Evolutionary conservation across 768 basidiomycete genomes (phyloP), one percentile per base, ranked within the genome.

Genomic region (Chalciporus pseudorubinellus): DNA sequence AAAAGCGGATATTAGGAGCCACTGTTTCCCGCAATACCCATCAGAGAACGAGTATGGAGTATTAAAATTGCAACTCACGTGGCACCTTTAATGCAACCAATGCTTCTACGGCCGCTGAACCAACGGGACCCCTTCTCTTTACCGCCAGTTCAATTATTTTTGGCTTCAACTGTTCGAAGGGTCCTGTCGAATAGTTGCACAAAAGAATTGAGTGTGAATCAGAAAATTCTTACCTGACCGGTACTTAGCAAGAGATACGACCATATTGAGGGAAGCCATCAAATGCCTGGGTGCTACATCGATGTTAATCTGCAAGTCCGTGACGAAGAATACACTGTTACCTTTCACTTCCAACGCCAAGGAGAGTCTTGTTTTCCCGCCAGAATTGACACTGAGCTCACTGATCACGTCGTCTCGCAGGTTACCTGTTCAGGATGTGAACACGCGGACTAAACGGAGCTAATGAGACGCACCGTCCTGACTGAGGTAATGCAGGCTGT

Each of bases 51-150:
- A 8, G 12, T 3, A 6, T n/a, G 11, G 4, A 13, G 2, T 1
- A 49, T 21, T 14, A 36, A 31, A 21, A 10, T 6, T 3, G 14
- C 7, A 1, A 46, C 56, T 46, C 26, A 58, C 53, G 18, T 9
- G 14, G 16, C 16, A 3, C 39, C 0, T 33, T 29, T 44, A 58
- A 21, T 8, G 46, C 39, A 38, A 56, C 39, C 13, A 58, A 24
- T 10, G 43, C 44, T 26, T 48, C 29, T 11, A 58, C 39, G 12
- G 56, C 56, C 5, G 39, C 50, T 13, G 43, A 7, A 21, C 56
- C 56, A n/a, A 48, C 40, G 1, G 22, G 33, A n/a, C 34, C 3
- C 10, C 10, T 47, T 18, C 12, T 21, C 26, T 22, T 31, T 21
- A 12, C 18, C 21, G 45, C 44, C 11, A 58, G 16, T 1, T 44